Evolutionary conservation across 352 stramenopile species (phyloP).

Genomic region (Peronospora belbahrii): DNA sequence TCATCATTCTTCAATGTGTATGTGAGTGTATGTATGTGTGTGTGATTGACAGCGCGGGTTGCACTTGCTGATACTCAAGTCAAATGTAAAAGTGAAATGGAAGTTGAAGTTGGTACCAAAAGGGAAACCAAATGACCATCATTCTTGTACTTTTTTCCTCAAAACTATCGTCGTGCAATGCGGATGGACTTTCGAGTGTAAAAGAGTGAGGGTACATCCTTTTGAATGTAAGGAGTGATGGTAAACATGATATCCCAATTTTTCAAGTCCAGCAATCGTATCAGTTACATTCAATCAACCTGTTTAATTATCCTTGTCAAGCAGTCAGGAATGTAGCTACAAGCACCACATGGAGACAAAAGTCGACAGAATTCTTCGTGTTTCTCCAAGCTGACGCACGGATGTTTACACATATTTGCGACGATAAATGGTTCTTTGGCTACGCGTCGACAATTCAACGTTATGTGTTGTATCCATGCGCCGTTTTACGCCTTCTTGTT

Average conservation of each 20-base stretch:
- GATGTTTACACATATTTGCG: conserved; percentile 12
- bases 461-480: neutral
- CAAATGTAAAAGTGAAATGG: conserved; percentile 7
- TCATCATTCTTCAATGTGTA: conserved; percentile 21
- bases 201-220: no score
- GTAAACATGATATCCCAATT: conserved; percentile 26
- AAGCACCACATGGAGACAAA: conserved; percentile 15
- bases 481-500: conserved; percentile 39
- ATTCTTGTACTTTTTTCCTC: conserved; percentile 42
- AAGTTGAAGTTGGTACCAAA: conserved; percentile 14
- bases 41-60: neutral
- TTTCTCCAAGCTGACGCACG: conserved; percentile 14
- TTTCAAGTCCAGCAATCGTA: conserved; percentile 7
- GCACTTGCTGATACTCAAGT: conserved; percentile 15
- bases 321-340: neutral
- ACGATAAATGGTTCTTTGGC: no score
- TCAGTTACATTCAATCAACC: neutral
- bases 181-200: no score
- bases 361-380: conserved; percentile 22
- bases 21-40: no score
- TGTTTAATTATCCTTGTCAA: neutral
- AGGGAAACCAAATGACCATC: conserved; percentile 30
- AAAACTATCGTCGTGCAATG: conserved; percentile 21
- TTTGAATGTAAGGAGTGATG: conserved; percentile 13
- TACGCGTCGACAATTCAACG: no score